These are phyloP conservation scores for Gossypium raimondii DNA, from an alignment of 345 rosid species.

Conservation along the genomic window DNA sequence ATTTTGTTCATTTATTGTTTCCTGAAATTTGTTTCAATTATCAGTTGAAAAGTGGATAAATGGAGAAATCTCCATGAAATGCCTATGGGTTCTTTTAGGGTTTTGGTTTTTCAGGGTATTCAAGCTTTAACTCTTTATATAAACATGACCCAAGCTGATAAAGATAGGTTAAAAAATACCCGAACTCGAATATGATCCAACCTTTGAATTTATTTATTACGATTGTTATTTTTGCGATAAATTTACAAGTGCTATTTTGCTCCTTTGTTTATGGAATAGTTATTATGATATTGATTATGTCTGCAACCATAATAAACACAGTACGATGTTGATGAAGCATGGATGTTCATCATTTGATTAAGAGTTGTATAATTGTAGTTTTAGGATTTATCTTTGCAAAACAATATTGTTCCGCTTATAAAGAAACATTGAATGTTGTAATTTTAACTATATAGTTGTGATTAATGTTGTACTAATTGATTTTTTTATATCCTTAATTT, in stretches of 20 bases:
- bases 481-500: background rate
- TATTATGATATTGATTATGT: background rate
- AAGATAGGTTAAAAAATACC: too few species aligned
- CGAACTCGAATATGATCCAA: background rate
- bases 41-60: background rate
- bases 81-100: conserved; percentile 21
- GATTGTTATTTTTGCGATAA: background rate
- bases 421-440: too few species aligned
- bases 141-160: background rate
- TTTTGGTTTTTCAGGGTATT: conserved; percentile 40
- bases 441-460: background rate
- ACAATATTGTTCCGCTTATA: too few species aligned
- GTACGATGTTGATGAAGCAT: too few species aligned
- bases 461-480: background rate
- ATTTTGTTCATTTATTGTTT: background rate
- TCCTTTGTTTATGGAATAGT: background rate
- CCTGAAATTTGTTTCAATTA: background rate
- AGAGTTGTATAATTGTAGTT: background rate
- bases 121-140: conserved; percentile 14
- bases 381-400: background rate
- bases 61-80: conserved; percentile 16
- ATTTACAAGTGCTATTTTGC: too few species aligned
- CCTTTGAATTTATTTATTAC: background rate
- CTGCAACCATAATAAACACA: background rate
- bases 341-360: background rate